Evolutionary conservation across 225 moss, liverwort and hornwort genomes (phyloP), one percentile per base, ranked within the genome.

Genomic region (Pleurozium schreberi): DNA sequence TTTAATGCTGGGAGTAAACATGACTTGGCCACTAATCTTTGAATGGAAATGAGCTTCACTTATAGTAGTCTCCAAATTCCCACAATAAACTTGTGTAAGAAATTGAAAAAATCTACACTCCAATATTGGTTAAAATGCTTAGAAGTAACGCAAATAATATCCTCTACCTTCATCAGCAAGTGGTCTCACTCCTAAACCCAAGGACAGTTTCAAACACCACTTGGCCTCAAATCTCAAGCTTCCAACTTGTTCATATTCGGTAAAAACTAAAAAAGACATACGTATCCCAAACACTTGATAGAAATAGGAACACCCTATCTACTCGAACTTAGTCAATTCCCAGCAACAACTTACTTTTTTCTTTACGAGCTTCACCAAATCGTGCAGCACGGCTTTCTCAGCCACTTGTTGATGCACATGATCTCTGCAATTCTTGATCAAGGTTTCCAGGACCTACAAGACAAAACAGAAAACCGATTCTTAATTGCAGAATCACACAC

Each of bases 391-490:
- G 88, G 96, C 96, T 88, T 93, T 96, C 90, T 97, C 96, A n/a
- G 95, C 97, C 88, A 97, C 96, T 93, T 97, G 97, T 86, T 96
- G 95, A 87, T 96, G 96, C 82, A 97, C 97, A 74, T 94, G 86
- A 87, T 96, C 97, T 31, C 95, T 95, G 52, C 96, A 97, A 86
- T 96, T 97, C 77, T 97, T 95, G 65, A 97, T 97, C 86, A 98
- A 91, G 43, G 97, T 98, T 81, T 97, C 98, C 90, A 96, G 89
- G 23, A 96, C 96, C 97, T 97, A 80, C 53, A 63, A 83, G 40
- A 30, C 36, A 84, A 83, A 73, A 45, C 12, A 45, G 23, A 34
- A 50, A 87, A 40, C 59, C 47, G 36, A 76, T 84, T 82, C 23
- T 65, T 57, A 82, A 38, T 82, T 82, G 33, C 30, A 70, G 55